Evolutionary conservation across 164 flowering plant species (phyloP).

Genomic region (Warburgia ugandensis): DNA sequence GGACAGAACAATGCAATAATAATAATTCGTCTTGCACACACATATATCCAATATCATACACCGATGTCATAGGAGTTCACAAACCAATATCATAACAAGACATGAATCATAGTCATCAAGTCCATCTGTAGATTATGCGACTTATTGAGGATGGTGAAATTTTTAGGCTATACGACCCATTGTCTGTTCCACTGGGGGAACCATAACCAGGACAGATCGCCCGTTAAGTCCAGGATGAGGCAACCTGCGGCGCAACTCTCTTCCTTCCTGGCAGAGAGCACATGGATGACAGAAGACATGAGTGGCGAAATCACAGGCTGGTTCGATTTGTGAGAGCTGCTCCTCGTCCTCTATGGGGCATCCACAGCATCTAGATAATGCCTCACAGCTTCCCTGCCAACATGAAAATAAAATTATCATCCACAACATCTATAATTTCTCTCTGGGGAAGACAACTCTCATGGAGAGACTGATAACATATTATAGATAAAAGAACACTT

Average conservation of each 20-base stretch:
- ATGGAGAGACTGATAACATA: background rate
- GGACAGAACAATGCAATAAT: too few species aligned
- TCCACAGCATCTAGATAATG: constrained; percentile 66
- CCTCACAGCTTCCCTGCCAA: constrained; percentile 79
- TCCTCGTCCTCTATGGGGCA: constrained; percentile 63
- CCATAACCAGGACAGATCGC: constrained; percentile 61
- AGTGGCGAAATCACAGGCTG: constrained; percentile 73
- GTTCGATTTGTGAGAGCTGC: constrained; percentile 67
- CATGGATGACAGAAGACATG: constrained; percentile 75
- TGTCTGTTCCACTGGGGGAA: constrained; percentile 70
- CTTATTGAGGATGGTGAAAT: too few species aligned
- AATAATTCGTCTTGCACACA: too few species aligned
- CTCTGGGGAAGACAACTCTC: background rate
- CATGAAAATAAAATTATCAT: background rate
- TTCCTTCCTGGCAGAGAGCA: constrained; percentile 93
- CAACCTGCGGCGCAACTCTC: constrained; percentile 80
- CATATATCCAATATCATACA: too few species aligned
- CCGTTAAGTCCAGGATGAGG: constrained; percentile 81
- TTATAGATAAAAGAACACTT: background rate
- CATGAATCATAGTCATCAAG: too few species aligned
- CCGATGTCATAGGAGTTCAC: too few species aligned
- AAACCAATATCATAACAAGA: too few species aligned
- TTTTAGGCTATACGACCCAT: constrained; percentile 52
- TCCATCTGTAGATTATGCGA: too few species aligned
- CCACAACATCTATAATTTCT: background rate